A percentile compares a stretch with the other conserved stretches of the same genome.
Evolutionary conservation across 306 rosid genomes (phyloP).

Genomic region (Alnus rubra): DNA sequence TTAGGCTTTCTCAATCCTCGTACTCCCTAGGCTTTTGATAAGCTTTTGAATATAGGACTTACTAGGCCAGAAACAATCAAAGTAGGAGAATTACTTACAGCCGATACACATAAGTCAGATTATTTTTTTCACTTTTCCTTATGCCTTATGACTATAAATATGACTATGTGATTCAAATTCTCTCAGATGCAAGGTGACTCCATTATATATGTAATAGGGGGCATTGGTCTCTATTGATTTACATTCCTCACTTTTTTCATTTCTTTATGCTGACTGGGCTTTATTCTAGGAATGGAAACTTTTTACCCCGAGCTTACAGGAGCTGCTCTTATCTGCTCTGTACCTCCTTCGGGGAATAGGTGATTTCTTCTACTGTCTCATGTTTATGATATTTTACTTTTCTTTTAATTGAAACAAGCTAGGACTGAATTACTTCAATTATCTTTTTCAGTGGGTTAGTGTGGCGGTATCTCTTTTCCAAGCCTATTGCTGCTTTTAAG

Average conservation of each 20-base stretch:
- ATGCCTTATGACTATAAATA: too few relatives aligned
- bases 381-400: neutral
- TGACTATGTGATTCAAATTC: too few relatives aligned
- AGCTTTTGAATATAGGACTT: too few relatives aligned
- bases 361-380: conserved; percentile 31
- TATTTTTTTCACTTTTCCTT: too few relatives aligned
- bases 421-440: conserved; percentile 22
- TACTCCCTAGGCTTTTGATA: too few relatives aligned
- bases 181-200: too few relatives aligned
- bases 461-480: conserved; percentile 77
- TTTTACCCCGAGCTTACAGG: conserved; percentile 59
- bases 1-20: too few relatives aligned
- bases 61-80: too few relatives aligned
- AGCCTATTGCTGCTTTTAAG: conserved; percentile 89
- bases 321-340: conserved; percentile 82
- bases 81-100: too few relatives aligned
- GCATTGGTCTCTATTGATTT: neutral
- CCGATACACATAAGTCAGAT: too few relatives aligned
- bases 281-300: conserved; percentile 34
- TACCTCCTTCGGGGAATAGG: conserved; percentile 96
- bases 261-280: conserved; percentile 22
- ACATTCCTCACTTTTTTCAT: neutral
- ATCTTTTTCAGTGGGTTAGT: conserved; percentile 70
- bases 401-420: neutral
- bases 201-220: too few relatives aligned